Percentiles rank a stretch among this genome's conserved stretches.
These are phyloP conservation scores for Suillus subaureus DNA, from an alignment of 768 basidiomycete species.

Conservation along the genomic window DNA sequence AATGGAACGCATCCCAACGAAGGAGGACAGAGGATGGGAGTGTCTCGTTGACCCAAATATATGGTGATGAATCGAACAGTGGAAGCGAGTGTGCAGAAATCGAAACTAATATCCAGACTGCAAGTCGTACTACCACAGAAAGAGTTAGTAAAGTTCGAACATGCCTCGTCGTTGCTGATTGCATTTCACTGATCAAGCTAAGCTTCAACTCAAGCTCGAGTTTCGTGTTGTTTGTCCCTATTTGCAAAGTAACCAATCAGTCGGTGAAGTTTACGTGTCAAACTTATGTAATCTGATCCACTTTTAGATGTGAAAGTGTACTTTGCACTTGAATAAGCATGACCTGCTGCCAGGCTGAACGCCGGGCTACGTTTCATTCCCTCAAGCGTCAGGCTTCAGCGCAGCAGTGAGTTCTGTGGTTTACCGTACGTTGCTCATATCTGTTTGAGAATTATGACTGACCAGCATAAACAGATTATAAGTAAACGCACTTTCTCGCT, in stretches of 20 bases:
- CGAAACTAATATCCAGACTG: constrained; percentile 21
- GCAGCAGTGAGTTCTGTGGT: neutral
- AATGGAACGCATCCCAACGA: constrained; percentile 92
- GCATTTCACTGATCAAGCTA: neutral
- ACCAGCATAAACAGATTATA: neutral
- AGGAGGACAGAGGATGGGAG: constrained; percentile 40
- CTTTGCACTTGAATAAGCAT: constrained; percentile 2
- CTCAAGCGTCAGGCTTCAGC: neutral
- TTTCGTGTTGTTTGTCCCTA: neutral
- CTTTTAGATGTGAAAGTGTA: neutral
- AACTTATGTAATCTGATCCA: neutral
- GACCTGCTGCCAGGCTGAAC: neutral
- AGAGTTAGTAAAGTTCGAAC: constrained; percentile 24
- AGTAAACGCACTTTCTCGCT: neutral
- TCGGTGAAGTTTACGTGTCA: neutral
- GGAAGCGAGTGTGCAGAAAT: constrained; percentile 23
- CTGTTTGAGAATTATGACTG: neutral
- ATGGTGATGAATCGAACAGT: constrained; percentile 31
- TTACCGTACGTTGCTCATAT: neutral
- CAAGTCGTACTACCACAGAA: constrained; percentile 25
- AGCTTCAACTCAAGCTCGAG: neutral
- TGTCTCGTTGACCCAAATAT: constrained; percentile 18
- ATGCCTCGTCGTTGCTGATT: constrained; percentile 12
- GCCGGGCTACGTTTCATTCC: neutral
- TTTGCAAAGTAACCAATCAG: neutral